Evolutionary conservation across 1,139 yeast species (phyloP), one percentile per base, ranked within the genome.

Genomic region (Candida albicans): DNA sequence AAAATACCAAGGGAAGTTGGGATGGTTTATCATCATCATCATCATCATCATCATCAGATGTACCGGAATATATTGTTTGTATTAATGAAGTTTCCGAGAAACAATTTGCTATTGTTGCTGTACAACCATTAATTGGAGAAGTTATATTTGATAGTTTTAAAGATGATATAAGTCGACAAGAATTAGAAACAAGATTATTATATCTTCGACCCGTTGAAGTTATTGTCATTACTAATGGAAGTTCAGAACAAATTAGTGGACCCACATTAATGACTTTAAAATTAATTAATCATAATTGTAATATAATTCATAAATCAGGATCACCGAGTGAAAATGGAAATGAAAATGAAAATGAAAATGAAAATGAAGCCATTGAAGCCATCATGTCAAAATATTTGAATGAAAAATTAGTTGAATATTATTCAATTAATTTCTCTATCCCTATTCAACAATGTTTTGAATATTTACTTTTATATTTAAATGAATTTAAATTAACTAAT

Each of bases 81-180:
- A 54, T 70, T 4, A 42, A 55, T 43, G 64, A 58, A 28, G 38
- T 42, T 27, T 34, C 43, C 5, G 37, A 42, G 2, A 30, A 40
- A 1, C 42, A 54, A 26, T 57, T 73, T 45, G 71, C 79, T 0
- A 45, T 88, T 1, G 77, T 89, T 9, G 89, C 95, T 0, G 82
- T 87, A 0, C 87, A 87, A 49, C 83, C 93, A 0, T 69, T 82
- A 2, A 84, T 93, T 1, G 97, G 97, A 0, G 90, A 86, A 41
- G 75, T 90, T 4, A 62, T 87, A 0, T 79, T 79, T 50, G 98
- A 93, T 58, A 63, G 65, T 7, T 89, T 93, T 57, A 59, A 58
- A 2, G 93, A 85, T 54, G 70, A 73, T 27, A 63, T 68, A 2
- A 62, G 79, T 24, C 68, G 82, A 22, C 75, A 70, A 34, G 84